Percentiles rank a stretch among this genome's conserved stretches.
These are phyloP conservation scores for Candida orba DNA, from an alignment of 805 yeast genomes.

Conservation along the genomic window DNA sequence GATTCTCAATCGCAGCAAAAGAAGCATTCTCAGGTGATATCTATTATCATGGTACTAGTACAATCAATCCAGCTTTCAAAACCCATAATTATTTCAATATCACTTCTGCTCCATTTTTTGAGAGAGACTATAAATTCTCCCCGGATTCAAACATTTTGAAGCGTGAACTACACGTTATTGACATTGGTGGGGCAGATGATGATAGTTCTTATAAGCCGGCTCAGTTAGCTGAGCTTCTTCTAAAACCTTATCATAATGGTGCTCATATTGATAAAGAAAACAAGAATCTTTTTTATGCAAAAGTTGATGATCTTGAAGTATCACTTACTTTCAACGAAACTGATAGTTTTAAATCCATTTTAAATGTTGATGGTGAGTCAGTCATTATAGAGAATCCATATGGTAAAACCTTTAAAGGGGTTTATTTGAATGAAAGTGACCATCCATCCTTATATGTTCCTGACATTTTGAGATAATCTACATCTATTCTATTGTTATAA, in stretches of 20 bases:
- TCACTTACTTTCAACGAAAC: slow-evolving; percentile 8
- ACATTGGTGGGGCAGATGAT: slow-evolving; percentile 7
- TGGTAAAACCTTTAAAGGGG: slow-evolving; percentile 15
- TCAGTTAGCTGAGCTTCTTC: slow-evolving; percentile 10
- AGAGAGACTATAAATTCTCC: slow-evolving; percentile 17
- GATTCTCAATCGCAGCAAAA: slow-evolving; percentile 67
- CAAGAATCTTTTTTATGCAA: slow-evolving; percentile 7
- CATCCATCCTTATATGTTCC: not conserved
- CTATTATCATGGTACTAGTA: not conserved
- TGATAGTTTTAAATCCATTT: slow-evolving; percentile 9
- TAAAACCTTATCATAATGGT: slow-evolving; percentile 16
- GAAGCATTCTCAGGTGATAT: slow-evolving; percentile 33
- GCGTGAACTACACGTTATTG: slow-evolving; percentile 14
- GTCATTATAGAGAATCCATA: slow-evolving; percentile 13
- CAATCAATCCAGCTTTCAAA: not conserved
- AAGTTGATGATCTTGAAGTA: not conserved
- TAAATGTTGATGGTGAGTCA: slow-evolving; percentile 20
- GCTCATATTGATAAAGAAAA: slow-evolving; percentile 7
- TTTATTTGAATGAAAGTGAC: slow-evolving; percentile 1
- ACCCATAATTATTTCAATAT: slow-evolving; percentile 14
- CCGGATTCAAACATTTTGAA: slow-evolving; percentile 16
- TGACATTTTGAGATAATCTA: not conserved
- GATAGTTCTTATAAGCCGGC: not conserved
- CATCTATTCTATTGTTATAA: too few relatives aligned
- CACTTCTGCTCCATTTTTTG: slow-evolving; percentile 16